Conservation (phyloP, 176 grass and related monocot species). For the Musa troglodytarum region DNA sequence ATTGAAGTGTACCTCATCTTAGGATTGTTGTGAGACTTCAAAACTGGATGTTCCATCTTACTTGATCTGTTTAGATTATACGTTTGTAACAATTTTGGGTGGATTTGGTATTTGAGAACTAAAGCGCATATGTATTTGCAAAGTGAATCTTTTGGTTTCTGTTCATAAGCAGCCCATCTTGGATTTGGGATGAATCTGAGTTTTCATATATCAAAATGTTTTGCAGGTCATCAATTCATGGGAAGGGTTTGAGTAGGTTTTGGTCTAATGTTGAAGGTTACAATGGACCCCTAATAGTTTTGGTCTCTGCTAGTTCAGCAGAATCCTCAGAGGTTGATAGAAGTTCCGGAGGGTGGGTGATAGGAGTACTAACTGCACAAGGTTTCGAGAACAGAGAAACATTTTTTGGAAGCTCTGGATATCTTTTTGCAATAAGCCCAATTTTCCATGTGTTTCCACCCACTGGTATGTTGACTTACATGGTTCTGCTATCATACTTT, state of each 20-base stretch:
- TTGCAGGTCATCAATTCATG: constrained; percentile 67
- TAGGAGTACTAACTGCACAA: constrained; percentile 54
- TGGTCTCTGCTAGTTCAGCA: constrained; percentile 54
- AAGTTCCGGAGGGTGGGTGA: constrained; percentile 48
- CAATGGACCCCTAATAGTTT: constrained; percentile 55
- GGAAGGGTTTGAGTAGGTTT: constrained; percentile 82
- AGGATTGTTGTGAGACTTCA: not conserved
- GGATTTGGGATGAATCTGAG: not conserved
- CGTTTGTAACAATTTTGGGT: not conserved
- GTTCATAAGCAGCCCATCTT: too few relatives aligned
- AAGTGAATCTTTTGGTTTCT: not conserved
- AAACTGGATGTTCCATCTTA: too few relatives aligned
- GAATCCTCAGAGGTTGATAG: constrained; percentile 28
- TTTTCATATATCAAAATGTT: not conserved
- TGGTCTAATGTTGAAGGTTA: constrained; percentile 88
- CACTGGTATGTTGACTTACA: constrained; percentile 41
- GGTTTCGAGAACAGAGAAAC: constrained; percentile 66
- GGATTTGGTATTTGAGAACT: not conserved
- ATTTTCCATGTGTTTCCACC: constrained; percentile 55
- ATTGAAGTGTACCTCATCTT: not conserved
- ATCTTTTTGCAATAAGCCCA: constrained; percentile 50
- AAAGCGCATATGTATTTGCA: not conserved
- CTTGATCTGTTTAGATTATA: not conserved
- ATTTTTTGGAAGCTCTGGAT: constrained; percentile 69
- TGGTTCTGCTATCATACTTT: not conserved